Evolutionary conservation across 148 eudicot genomes (phyloP).

Genomic region (Arctostaphylos glauca): DNA sequence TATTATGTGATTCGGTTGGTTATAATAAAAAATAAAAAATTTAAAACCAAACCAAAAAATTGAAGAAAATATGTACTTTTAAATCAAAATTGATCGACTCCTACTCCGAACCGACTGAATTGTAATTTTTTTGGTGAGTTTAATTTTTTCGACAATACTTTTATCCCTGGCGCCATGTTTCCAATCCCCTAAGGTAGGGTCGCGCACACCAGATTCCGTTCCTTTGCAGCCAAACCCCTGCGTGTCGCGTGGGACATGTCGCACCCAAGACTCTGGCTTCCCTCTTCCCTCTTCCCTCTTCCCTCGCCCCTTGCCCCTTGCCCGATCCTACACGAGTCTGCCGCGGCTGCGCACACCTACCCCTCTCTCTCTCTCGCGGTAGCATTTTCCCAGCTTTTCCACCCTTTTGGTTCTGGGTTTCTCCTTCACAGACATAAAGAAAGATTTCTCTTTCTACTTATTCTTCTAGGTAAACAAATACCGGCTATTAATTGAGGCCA

Average conservation of each 20-base stretch:
- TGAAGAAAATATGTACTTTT: no score
- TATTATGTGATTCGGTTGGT: no score
- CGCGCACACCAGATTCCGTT: neutral
- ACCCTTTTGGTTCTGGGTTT: neutral
- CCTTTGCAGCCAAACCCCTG: neutral
- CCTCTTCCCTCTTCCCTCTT: neutral
- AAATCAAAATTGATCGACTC: no score
- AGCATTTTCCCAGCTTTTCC: neutral
- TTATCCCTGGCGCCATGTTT: no score
- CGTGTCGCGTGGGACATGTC: slow-evolving; percentile 1
- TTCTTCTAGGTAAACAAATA: neutral
- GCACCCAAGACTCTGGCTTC: neutral
- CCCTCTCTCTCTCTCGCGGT: slow-evolving; percentile 4
- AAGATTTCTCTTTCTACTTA: neutral
- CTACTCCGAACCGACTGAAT: no score
- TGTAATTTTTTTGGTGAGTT: no score
- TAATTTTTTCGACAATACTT: no score
- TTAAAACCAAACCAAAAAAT: no score
- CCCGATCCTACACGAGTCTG: neutral
- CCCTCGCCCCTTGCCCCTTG: neutral
- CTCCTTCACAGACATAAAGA: neutral
- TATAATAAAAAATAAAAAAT: no score
- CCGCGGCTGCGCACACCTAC: neutral
- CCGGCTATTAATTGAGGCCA: neutral
- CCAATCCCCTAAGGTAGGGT: neutral